Evolutionary conservation across 441 rosid species (phyloP).

Genomic region (Metrosideros polymorpha): DNA sequence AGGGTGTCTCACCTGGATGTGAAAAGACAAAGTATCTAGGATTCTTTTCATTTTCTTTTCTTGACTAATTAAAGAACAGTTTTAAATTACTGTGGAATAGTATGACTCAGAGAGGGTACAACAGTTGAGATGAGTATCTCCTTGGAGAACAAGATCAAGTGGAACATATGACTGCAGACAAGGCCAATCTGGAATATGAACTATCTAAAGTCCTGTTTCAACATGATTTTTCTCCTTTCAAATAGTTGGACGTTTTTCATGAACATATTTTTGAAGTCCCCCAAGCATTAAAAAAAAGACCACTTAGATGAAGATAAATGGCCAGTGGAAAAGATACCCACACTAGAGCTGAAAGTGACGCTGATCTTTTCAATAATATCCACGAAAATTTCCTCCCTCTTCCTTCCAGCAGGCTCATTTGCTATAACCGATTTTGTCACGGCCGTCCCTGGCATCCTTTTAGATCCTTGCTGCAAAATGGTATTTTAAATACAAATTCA

Average conservation of each 20-base stretch:
- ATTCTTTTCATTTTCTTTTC: background rate
- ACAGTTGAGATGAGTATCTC: background rate
- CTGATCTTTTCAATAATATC: slow-evolving; percentile 97
- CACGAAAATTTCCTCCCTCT: slow-evolving; percentile 94
- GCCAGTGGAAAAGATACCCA: slow-evolving; percentile 25
- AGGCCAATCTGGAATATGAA: background rate
- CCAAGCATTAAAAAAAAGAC: background rate
- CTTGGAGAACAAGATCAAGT: background rate
- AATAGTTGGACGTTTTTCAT: background rate
- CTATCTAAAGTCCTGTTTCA: background rate
- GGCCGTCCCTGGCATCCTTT: slow-evolving; percentile 97
- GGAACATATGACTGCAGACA: background rate
- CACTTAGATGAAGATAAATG: background rate
- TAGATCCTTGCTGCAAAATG: slow-evolving; percentile 74
- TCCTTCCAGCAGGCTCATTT: slow-evolving; percentile 88
- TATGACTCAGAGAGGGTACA: background rate
- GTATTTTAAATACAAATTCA: background rate
- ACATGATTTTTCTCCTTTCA: background rate
- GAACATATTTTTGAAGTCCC: background rate
- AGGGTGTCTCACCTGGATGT: background rate
- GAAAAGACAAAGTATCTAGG: background rate
- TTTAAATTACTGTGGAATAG: background rate
- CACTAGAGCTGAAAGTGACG: slow-evolving; percentile 96
- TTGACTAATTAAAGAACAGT: background rate
- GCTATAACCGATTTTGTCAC: slow-evolving; percentile 97